Base-by-base conservation (phyloP, 2,329 filamentous ascomycete genomes). In the Pyricularia sp. region DNA sequence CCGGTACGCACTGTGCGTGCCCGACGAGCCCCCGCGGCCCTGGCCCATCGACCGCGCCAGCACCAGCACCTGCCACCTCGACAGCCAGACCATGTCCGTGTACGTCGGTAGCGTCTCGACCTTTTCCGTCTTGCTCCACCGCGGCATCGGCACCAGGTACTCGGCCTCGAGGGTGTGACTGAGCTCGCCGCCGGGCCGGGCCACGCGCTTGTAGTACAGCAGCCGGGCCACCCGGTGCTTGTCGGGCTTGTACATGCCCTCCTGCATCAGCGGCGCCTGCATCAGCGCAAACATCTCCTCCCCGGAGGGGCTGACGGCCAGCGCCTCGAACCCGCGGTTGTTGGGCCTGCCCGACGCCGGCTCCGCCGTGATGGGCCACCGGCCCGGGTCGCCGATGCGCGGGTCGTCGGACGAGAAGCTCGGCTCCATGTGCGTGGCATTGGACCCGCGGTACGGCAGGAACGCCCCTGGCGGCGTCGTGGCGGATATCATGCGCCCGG, bases 241-340 rank as follows among this genome's bases (percentile, higher is more conserved):
- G 25, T 71, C 68, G 10, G 73, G 70, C 42, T 61, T 70, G 20
- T 66, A 63, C 28, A 74, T 75, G 25, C 75, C 75, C 5, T 77
- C 76, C 73, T 90, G 87, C 70, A 85, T 83, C 4, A 87, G 79
- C 0, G 89, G 88, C 1, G 86, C 87, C 75, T 93, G 90, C 26
- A 92, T 79, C 69, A 92, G 81, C 1, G 85, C 84, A 74, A 86
- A 92, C 12, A 92, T 79, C 1, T 81, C 86, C 70, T 86, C 87
- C 11, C 89, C 88, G 71, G 90, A 86, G 0, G 83, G 80, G 3
- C 85, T 87, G n/a, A 85, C 77, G 0, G 88, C 89, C 66, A 93
- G 77, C 0, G 87, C 90, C 77, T 93, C 90, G 66, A 92, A 86
- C n/a, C 90, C 90, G 75, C 92, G 89, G 76, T 93, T 93, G 76